Evolutionary conservation across 1,284 basidiomycete genomes (phyloP).

Genomic region (Ceratorhiza oryzae-sativae): DNA sequence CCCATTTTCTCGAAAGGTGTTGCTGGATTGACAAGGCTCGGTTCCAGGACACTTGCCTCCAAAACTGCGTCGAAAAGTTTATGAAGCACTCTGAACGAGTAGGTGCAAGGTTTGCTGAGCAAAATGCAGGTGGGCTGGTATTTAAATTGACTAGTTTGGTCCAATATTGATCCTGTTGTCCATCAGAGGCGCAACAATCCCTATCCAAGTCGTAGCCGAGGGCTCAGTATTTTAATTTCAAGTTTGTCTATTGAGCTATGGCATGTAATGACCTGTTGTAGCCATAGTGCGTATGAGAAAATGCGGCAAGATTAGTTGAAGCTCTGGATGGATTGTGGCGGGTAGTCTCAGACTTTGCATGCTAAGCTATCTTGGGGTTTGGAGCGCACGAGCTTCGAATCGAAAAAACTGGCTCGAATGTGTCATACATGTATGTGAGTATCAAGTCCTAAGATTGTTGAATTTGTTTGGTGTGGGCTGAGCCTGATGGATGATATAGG

Average conservation of each 20-base stretch:
- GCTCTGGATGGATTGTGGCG: background rate
- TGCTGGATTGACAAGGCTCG: background rate
- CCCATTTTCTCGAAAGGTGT: background rate
- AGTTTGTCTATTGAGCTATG: background rate
- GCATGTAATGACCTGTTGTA: too few species aligned
- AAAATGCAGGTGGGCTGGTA: constrained; percentile 76
- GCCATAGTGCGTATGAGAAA: background rate
- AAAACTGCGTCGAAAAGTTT: constrained; percentile 87
- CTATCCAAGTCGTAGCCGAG: constrained; percentile 2
- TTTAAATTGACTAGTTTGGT: background rate
- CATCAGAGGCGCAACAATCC: constrained; percentile 25
- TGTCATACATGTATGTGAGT: too few species aligned
- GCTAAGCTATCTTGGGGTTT: background rate
- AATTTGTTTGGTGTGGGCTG: background rate
- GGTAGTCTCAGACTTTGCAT: background rate
- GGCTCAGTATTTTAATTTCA: background rate
- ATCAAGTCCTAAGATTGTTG: background rate
- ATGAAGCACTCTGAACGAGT: constrained; percentile 96
- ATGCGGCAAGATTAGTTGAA: background rate
- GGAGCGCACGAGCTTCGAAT: too few species aligned
- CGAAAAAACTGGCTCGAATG: too few species aligned
- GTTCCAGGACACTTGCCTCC: constrained; percentile 60
- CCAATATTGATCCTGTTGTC: background rate
- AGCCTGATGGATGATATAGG: background rate
- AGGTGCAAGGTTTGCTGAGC: constrained; percentile 89